phyloP scores from a whole-genome alignment of 495 filamentous ascomycete species.

The Parmelia sp. region DNA sequence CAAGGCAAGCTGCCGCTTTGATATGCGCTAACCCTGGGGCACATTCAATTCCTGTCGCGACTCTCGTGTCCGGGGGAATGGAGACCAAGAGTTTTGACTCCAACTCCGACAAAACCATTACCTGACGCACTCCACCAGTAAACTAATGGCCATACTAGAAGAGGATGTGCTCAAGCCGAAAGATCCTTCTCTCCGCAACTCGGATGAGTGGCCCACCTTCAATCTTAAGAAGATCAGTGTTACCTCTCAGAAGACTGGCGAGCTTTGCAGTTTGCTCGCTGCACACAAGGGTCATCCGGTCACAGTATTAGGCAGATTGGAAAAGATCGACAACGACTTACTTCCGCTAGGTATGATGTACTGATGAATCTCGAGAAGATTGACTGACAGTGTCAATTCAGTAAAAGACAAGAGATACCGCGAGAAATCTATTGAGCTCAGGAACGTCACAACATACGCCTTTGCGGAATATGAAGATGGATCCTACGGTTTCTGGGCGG shows the following conservation, averaged over 20 bases:
- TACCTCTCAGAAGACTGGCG: constrained; percentile 42
- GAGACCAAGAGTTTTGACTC: too few relatives aligned
- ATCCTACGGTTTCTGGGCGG: constrained; percentile 64
- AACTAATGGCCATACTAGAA: constrained; percentile 41
- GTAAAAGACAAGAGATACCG: constrained; percentile 44
- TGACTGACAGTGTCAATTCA: constrained; percentile 29
- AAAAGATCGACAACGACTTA: constrained; percentile 42
- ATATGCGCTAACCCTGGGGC: too few relatives aligned
- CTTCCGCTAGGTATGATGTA: constrained; percentile 35
- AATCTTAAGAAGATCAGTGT: constrained; percentile 48
- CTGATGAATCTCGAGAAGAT: not conserved
- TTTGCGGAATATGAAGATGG: constrained; percentile 60
- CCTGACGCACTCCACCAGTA: not conserved
- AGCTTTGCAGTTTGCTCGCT: constrained; percentile 47
- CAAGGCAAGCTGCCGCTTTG: too few relatives aligned
- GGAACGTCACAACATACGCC: constrained; percentile 57
- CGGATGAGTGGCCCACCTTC: constrained; percentile 58
- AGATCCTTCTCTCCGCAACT: constrained; percentile 46
- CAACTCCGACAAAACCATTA: not conserved
- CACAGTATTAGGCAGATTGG: constrained; percentile 48
- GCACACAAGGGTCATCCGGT: constrained; percentile 49
- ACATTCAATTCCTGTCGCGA: too few relatives aligned
- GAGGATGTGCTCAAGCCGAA: constrained; percentile 49
- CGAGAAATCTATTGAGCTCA: constrained; percentile 56
- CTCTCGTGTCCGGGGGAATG: too few relatives aligned